phyloP scores from a whole-genome alignment of 352 stramenopile species.

The Phytophthora melonis region DNA sequence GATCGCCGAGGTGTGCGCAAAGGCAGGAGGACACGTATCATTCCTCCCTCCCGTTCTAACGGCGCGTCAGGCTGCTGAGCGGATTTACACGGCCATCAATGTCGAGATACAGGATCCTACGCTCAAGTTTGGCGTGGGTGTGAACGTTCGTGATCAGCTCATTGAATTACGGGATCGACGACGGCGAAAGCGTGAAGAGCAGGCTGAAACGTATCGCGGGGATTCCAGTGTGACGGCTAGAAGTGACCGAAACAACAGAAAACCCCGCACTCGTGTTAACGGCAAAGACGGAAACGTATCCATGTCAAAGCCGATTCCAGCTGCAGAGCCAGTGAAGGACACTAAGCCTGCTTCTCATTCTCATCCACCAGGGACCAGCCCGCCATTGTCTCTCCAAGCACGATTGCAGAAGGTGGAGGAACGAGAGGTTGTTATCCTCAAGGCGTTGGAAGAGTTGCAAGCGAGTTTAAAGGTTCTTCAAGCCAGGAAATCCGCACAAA shows the following conservation, averaged over 20 bases:
- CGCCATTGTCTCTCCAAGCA: slow-evolving; percentile 16
- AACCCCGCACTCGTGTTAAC: not conserved
- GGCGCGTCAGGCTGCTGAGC: slow-evolving; percentile 19
- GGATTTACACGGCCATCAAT: slow-evolving; percentile 27
- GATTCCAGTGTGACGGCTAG: not conserved
- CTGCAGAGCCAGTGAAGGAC: not conserved
- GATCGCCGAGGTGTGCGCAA: slow-evolving; percentile 9
- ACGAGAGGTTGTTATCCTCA: slow-evolving; percentile 27
- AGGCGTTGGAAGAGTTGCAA: slow-evolving; percentile 30
- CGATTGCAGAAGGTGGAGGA: slow-evolving; percentile 34
- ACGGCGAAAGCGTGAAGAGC: not conserved
- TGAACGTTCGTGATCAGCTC: slow-evolving; percentile 20
- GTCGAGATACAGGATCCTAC: slow-evolving; percentile 22
- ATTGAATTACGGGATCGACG: slow-evolving; percentile 18
- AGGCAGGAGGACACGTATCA: not conserved
- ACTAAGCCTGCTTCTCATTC: not conserved
- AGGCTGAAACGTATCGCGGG: not conserved
- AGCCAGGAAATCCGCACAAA: slow-evolving; percentile 3
- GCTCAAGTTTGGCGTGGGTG: slow-evolving; percentile 27
- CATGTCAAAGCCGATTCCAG: not conserved
- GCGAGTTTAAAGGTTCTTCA: slow-evolving; percentile 21
- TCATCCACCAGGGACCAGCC: not conserved
- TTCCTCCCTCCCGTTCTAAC: not conserved
- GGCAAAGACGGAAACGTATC: not conserved
- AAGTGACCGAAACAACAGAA: not conserved